These are phyloP conservation scores for Ascochyta rabiei DNA, from an alignment of 2,329 filamentous ascomycete species.

Conservation along the genomic window DNA sequence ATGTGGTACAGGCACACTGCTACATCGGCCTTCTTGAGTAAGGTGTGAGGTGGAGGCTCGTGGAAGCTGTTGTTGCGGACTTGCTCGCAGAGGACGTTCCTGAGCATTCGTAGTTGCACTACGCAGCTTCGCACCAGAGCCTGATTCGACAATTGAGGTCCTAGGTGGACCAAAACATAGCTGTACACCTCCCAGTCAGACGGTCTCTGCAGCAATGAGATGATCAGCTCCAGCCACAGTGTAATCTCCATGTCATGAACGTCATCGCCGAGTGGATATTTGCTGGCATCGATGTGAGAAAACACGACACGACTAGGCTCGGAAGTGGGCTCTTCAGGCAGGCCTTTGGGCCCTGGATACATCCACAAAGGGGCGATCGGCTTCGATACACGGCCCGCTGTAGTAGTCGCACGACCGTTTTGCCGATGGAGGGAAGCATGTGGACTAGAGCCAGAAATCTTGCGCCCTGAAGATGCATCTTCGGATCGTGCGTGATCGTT, in stretches of 20 bases:
- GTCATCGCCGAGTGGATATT: constrained; percentile 42
- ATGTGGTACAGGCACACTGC: constrained; percentile 87
- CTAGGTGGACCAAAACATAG: constrained; percentile 84
- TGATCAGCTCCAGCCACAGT: constrained; percentile 76
- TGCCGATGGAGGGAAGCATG: constrained; percentile 43
- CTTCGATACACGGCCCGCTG: constrained; percentile 37
- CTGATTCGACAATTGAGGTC: constrained; percentile 88
- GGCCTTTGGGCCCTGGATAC: constrained; percentile 59
- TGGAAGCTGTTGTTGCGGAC: constrained; percentile 77
- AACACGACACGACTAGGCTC: constrained; percentile 58
- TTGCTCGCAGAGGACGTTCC: constrained; percentile 80
- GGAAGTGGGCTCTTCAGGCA: constrained; percentile 60
- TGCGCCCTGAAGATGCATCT: constrained; percentile 38
- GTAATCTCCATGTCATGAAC: constrained; percentile 57
- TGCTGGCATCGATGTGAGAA: constrained; percentile 52
- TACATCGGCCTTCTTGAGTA: constrained; percentile 84
- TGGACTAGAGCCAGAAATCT: constrained; percentile 37
- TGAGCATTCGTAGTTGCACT: constrained; percentile 75
- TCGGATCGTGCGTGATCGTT: constrained; percentile 35
- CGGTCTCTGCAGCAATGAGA: constrained; percentile 74
- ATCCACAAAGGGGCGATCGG: constrained; percentile 59
- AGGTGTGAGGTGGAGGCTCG: constrained; percentile 79
- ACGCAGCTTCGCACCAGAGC: constrained; percentile 78
- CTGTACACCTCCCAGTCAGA: constrained; percentile 92
- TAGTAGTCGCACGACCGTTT: constrained; percentile 29